These are phyloP conservation scores for Liriodendron chinense DNA, from an alignment of 164 flowering plant species.

Conservation along the genomic window DNA sequence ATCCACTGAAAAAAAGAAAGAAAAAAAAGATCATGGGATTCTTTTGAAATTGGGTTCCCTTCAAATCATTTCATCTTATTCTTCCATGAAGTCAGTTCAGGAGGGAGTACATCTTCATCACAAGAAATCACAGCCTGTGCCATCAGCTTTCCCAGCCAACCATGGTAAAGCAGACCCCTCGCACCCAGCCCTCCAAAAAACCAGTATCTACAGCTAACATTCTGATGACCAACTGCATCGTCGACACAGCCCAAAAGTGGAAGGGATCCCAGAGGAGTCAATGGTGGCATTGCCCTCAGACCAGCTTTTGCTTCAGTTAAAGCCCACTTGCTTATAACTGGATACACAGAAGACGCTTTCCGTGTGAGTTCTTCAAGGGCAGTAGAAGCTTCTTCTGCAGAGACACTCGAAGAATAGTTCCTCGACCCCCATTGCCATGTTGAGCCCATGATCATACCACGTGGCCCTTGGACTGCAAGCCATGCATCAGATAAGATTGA, in stretches of 20 bases:
- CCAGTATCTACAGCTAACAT: slow-evolving; percentile 60
- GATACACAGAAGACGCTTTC: slow-evolving; percentile 68
- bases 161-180: slow-evolving; percentile 87
- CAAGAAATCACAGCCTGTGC: slow-evolving; percentile 73
- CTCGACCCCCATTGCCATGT: slow-evolving; percentile 95
- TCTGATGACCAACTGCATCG: slow-evolving; percentile 32
- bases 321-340: slow-evolving; percentile 64
- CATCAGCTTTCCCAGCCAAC: slow-evolving; percentile 76
- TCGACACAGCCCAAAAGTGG: slow-evolving; percentile 80
- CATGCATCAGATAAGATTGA: slow-evolving; percentile 91
- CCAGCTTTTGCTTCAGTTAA: slow-evolving; percentile 66
- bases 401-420: slow-evolving; percentile 52
- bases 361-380: slow-evolving; percentile 71
- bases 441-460: slow-evolving; percentile 69
- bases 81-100: slow-evolving; percentile 80
- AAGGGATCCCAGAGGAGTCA: slow-evolving; percentile 71
- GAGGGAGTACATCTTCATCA: slow-evolving; percentile 59
- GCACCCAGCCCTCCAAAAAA: slow-evolving; percentile 88
- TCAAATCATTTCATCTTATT: slow-evolving; percentile 11
- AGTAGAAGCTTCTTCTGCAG: slow-evolving; percentile 59
- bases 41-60: background rate
- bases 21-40: background rate
- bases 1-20: background rate
- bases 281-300: slow-evolving; percentile 93
- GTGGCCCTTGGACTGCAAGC: slow-evolving; percentile 77